phyloP scores from a whole-genome alignment of 2,329 filamentous ascomycete genomes.

The Pseudopithomyces maydicus region DNA sequence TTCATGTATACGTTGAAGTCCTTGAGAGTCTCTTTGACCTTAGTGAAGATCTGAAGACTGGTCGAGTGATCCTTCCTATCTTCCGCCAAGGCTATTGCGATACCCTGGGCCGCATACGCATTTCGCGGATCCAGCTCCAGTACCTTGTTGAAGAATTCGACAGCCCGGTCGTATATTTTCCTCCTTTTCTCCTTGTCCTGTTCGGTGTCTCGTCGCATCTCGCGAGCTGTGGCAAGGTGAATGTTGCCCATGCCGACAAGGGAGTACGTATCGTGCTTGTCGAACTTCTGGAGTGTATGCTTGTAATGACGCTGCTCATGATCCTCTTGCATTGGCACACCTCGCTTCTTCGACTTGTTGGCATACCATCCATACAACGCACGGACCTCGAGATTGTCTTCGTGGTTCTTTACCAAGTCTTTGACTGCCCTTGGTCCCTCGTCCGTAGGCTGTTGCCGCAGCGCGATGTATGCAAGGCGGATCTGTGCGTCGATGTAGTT shows the following conservation, averaged over 20 bases:
- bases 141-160: slow-evolving; percentile 98
- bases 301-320: slow-evolving; percentile 94
- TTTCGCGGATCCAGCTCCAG: slow-evolving; percentile 93
- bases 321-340: slow-evolving; percentile 82
- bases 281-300: slow-evolving; percentile 83
- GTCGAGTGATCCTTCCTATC: slow-evolving; percentile 87
- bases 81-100: slow-evolving; percentile 92
- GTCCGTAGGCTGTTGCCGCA: slow-evolving; percentile 79
- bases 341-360: slow-evolving; percentile 83
- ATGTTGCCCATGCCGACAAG: slow-evolving; percentile 97
- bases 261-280: slow-evolving; percentile 98
- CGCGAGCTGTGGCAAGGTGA: slow-evolving; percentile 83
- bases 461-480: slow-evolving; percentile 85
- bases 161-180: slow-evolving; percentile 84
- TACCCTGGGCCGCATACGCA: slow-evolving; percentile 92
- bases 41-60: slow-evolving; percentile 86
- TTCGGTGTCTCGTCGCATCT: slow-evolving; percentile 92
- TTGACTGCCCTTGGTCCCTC: slow-evolving; percentile 86
- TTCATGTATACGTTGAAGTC: slow-evolving; percentile 91
- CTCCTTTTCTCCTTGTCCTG: slow-evolving; percentile 88
- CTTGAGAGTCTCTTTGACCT: slow-evolving; percentile 86
- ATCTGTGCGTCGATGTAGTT: slow-evolving; percentile 93
- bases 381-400: slow-evolving; percentile 86
- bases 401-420: slow-evolving; percentile 83
- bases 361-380: slow-evolving; percentile 95